Evolutionary conservation across 495 filamentous ascomycete genomes (phyloP).

Genomic region (Cercophora samala): DNA sequence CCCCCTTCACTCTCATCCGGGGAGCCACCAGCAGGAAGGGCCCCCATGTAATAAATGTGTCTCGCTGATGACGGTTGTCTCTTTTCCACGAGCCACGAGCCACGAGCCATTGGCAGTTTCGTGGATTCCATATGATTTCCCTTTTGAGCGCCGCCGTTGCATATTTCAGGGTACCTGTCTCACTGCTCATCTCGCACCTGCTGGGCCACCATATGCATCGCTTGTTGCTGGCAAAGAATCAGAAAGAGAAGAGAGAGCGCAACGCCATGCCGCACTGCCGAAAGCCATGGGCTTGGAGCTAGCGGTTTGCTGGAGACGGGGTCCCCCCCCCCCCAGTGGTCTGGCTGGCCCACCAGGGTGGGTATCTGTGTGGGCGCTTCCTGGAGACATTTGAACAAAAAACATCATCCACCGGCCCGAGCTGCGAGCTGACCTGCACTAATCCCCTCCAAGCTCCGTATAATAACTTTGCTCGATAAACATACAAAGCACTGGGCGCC

Average conservation of each 20-base stretch:
- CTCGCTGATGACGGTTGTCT: neutral
- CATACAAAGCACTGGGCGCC: constrained; percentile 1
- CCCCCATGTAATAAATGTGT: neutral
- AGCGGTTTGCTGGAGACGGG: constrained; percentile 6
- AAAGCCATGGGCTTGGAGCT: constrained; percentile 27
- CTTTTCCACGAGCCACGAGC: no score
- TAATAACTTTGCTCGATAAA: neutral
- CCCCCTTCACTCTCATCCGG: neutral
- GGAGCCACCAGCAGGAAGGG: neutral
- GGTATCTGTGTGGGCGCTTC: constrained; percentile 25
- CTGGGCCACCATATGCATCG: constrained; percentile 1
- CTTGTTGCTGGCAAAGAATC: constrained; percentile 2
- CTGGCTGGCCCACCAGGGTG: constrained; percentile 18
- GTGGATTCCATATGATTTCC: neutral
- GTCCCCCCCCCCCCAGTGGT: constrained; percentile 7
- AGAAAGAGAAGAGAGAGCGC: constrained; percentile 21
- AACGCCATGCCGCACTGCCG: constrained; percentile 38
- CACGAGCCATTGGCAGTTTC: neutral
- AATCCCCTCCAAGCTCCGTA: constrained; percentile 10
- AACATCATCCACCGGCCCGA: constrained; percentile 30
- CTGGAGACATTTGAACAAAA: constrained; percentile 12
- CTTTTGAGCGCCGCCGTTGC: constrained; percentile 3
- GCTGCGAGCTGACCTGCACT: constrained; percentile 18
- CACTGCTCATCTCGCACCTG: constrained; percentile 5
- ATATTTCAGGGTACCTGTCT: neutral